phyloP scores from a whole-genome alignment of 306 rosid species.

The Sophora flavescens region DNA sequence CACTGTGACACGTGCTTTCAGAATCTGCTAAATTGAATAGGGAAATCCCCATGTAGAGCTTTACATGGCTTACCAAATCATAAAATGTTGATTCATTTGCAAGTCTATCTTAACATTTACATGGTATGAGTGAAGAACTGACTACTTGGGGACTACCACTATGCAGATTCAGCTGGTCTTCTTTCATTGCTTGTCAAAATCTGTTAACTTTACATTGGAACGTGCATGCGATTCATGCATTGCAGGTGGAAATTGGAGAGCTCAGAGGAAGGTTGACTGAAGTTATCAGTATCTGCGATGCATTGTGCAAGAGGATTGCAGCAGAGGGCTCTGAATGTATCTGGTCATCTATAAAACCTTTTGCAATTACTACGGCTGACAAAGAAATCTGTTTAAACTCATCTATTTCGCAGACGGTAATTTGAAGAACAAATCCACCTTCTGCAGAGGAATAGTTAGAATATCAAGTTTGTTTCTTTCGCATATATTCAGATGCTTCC shows the following conservation, averaged over 20 bases:
- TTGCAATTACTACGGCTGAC: constrained; percentile 42
- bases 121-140: not conserved
- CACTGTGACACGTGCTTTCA: constrained; percentile 14
- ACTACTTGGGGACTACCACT: constrained; percentile 6
- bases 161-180: not conserved
- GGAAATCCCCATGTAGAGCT: not conserved
- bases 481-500: constrained; percentile 41
- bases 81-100: constrained; percentile 28
- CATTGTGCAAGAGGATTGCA: constrained; percentile 76
- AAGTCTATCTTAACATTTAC: constrained; percentile 3
- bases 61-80: constrained; percentile 7
- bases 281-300: constrained; percentile 86
- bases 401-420: constrained; percentile 41
- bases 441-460: constrained; percentile 59
- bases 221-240: constrained; percentile 64
- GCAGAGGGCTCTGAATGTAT: no score
- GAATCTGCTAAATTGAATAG: constrained; percentile 37
- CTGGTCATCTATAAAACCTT: constrained; percentile 58
- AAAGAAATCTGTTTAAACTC: constrained; percentile 46
- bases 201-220: no score
- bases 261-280: constrained; percentile 94
- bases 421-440: constrained; percentile 46
- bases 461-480: constrained; percentile 46
- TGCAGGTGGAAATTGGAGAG: constrained; percentile 92
- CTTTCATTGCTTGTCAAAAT: no score